Percentiles rank a stretch among this genome's conserved stretches.
Evolutionary conservation across 2,329 filamentous ascomycete species (phyloP).

Genomic region (Fusarium paranaense): DNA sequence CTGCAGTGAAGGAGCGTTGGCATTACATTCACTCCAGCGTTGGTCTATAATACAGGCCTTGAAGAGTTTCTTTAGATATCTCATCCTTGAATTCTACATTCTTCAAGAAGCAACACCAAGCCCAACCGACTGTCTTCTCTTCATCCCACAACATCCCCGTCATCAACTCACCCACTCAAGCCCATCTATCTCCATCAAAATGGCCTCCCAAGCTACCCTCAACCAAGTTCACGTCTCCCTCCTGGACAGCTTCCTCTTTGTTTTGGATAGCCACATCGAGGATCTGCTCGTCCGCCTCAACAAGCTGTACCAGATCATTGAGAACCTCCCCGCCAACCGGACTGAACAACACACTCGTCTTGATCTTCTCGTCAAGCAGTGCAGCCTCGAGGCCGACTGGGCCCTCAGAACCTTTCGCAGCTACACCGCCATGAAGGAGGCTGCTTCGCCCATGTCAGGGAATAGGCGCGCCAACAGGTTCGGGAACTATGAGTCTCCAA

Average conservation of each 20-base stretch:
- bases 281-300: conserved; percentile 5
- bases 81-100: neutral
- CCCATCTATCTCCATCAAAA: neutral
- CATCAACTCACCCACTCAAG: neutral
- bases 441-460: neutral
- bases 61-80: neutral
- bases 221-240: neutral
- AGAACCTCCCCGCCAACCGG: neutral
- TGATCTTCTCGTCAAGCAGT: conserved; percentile 1
- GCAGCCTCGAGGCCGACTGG: conserved; percentile 13
- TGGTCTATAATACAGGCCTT: neutral
- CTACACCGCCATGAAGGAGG: conserved; percentile 1
- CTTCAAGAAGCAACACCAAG: neutral
- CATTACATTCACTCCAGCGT: neutral
- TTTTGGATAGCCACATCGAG: neutral
- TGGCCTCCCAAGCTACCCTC: neutral
- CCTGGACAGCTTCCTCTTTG: neutral
- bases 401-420: neutral
- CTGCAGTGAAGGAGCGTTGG: neutral
- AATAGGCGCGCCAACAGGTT: too few species aligned
- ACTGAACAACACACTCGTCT: neutral
- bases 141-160: neutral
- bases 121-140: too few species aligned
- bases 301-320: conserved; percentile 6
- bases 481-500: neutral